Base-by-base conservation (phyloP, 2,329 filamentous ascomycete genomes). In the Fusarium illudens region DNA sequence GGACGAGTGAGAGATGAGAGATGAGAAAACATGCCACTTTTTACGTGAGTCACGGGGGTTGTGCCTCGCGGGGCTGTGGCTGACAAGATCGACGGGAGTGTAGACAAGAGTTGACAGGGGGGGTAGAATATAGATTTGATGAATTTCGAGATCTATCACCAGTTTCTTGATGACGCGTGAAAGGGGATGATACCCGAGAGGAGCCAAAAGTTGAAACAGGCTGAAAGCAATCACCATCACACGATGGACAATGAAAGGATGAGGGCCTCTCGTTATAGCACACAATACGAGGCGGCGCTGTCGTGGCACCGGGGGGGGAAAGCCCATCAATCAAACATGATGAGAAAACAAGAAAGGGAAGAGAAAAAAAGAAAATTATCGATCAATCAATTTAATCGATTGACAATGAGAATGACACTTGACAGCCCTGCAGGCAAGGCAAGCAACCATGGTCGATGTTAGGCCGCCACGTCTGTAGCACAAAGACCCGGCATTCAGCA, bases 211-310 rank as follows among this genome's bases (percentile, higher is more conserved):
- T 44, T 44, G 22, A 44, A 44, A 44, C 39, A 44, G 39, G 39
- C 39, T 44, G 49, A 51, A 50, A 46, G 22, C 30, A 55, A 52
- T 44, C 22, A 62, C 53, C 55, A 57, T 36, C 46, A 33, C 30
- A 59, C 19, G 17, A 70, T 70, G 58, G 51, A 65, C 46, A 67
- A 63, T 49, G 32, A 57, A 27, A 44, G 17, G 58, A 61, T 68
- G 59, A 71, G 60, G 50, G 25, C 36, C 48, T 53, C 52, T 62
- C 36, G 54, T 60, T 59, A 65, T 57, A 57, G 65, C 53, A 63
- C n/a, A 25, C 54, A 60, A 71, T 70, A 72, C 70, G 63, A 70
- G 68, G 55, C 48, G 57, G 34, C 59, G 62, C 60, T 72, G 70
- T 64, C 58, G 70, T 71, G 70, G 68, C 68, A 73, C 68, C 62